These are phyloP conservation scores for Boletus rubroflammeus DNA, from an alignment of 768 basidiomycete species.

Conservation along the genomic window DNA sequence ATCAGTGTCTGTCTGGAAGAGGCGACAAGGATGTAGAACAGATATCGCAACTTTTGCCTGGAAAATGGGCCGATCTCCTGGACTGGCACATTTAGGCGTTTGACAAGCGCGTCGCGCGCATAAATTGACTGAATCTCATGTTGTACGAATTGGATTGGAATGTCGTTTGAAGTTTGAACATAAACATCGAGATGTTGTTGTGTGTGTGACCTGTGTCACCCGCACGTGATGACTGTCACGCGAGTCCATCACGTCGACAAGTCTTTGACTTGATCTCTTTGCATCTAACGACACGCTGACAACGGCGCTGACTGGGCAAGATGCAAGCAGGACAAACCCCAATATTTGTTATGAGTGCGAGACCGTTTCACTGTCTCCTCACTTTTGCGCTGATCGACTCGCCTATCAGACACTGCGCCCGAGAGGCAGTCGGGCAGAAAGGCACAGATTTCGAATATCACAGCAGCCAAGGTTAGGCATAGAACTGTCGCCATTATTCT, in stretches of 20 bases:
- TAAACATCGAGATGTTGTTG: too few species aligned
- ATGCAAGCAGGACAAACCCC: slow-evolving; percentile 58
- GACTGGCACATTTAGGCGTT: background rate
- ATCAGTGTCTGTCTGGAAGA: background rate
- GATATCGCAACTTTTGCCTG: background rate
- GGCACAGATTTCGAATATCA: slow-evolving; percentile 96
- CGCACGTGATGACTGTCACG: slow-evolving; percentile 1
- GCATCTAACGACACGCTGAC: background rate
- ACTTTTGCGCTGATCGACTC: background rate
- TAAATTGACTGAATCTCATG: background rate
- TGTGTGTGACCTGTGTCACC: background rate
- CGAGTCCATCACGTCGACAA: too few species aligned
- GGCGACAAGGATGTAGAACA: slow-evolving; percentile 1
- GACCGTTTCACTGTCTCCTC: background rate
- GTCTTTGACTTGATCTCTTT: slow-evolving; percentile 3
- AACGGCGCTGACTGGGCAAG: background rate
- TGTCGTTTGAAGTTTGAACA: too few species aligned
- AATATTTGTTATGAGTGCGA: slow-evolving; percentile 79
- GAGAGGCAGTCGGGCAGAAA: slow-evolving; percentile 93
- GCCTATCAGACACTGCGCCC: slow-evolving; percentile 75
- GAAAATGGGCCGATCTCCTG: background rate
- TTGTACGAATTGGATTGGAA: background rate
- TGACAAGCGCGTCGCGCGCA: background rate
- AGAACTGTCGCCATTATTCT: too few species aligned
- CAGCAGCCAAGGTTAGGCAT: slow-evolving; percentile 80